Evolutionary conservation across 2,329 filamentous ascomycete genomes (phyloP), one percentile per base, ranked within the genome.

Genomic region (Fusarium phyllophilum): DNA sequence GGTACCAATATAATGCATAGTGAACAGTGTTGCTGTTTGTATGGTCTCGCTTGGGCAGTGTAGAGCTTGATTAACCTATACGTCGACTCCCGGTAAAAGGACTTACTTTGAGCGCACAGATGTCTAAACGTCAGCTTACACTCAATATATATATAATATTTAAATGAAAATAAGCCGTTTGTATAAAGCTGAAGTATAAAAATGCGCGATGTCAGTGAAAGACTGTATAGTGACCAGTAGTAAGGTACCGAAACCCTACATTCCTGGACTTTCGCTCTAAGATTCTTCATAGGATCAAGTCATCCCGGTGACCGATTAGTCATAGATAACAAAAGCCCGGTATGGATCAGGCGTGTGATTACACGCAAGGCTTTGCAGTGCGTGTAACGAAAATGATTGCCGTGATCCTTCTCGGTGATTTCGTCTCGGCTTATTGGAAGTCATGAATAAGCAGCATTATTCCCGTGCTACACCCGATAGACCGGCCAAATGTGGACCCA

Each of bases 381-480:
- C 24, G 2, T 5, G 14, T 0, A 13, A 17, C 3, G n/a, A 0
- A 0, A 29, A 54, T 5, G 13, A 22, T 13, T 17, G 10, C 12
- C 20, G 0, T 1, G 11, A 18, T 18, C 3, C 14, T 18, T n/a
- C 8, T 41, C 51, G 51, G 34, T n/a, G 2, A 29, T 54, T 54
- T 54, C 18, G 10, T 11, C 11, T 41, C 51, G 51, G 51, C 14
- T 3, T 55, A 14, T 55, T 55, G 3, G 1, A 18, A 10, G 1
- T 13, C 1, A n/a, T n/a, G 11, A 18, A 13, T 18, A 29, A 55
- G 20, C 8, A n/a, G 0, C 0, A 1, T 3, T n/a, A 41, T 41
- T 41, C 14, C 51, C 51, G 34, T 6, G 6, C 10, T 55, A 11
- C 2, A 10, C 3, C 51, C 51, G 24, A 6, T 8, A n/a, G 0